phyloP scores from a whole-genome alignment of 2,329 filamentous ascomycete genomes.

The Lachnellula cervina region DNA sequence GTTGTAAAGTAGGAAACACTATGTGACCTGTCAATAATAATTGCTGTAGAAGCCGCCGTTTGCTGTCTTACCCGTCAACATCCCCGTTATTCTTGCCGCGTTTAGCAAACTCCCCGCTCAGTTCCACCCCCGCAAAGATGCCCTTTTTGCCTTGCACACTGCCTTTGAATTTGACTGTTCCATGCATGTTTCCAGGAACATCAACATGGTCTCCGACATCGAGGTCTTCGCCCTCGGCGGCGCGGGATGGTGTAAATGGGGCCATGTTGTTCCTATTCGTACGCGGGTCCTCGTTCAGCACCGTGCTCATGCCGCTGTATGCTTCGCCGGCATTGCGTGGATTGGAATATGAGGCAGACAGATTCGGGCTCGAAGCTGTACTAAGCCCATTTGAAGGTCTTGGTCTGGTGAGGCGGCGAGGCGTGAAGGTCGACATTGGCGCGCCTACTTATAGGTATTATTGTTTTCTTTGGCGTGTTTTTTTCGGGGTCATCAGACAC shows the following conservation, averaged over 20 bases:
- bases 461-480: too few relatives aligned
- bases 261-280: constrained; percentile 44
- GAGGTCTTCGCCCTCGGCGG: constrained; percentile 47
- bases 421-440: constrained; percentile 23
- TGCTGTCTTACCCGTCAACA: constrained; percentile 74
- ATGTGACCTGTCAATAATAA: constrained; percentile 24
- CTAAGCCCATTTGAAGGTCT: constrained; percentile 35
- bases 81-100: constrained; percentile 95
- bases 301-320: constrained; percentile 52
- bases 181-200: constrained; percentile 89
- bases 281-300: constrained; percentile 40
- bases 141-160: constrained; percentile 84
- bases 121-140: constrained; percentile 85
- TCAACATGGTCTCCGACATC: constrained; percentile 80
- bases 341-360: constrained; percentile 37
- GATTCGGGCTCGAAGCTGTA: constrained; percentile 55
- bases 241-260: constrained; percentile 50
- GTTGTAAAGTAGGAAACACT: constrained; percentile 79
- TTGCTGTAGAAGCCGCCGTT: constrained; percentile 13
- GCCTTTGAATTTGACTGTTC: constrained; percentile 84
- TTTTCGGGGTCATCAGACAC: too few relatives aligned
- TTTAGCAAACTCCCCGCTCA: constrained; percentile 72
- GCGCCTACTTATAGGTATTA: too few relatives aligned
- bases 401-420: constrained; percentile 30
- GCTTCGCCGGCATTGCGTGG: constrained; percentile 54